Percentiles rank a stretch among this genome's conserved stretches.
phyloP scores from a whole-genome alignment of 768 basidiomycete genomes.

The Lepiota venenata region DNA sequence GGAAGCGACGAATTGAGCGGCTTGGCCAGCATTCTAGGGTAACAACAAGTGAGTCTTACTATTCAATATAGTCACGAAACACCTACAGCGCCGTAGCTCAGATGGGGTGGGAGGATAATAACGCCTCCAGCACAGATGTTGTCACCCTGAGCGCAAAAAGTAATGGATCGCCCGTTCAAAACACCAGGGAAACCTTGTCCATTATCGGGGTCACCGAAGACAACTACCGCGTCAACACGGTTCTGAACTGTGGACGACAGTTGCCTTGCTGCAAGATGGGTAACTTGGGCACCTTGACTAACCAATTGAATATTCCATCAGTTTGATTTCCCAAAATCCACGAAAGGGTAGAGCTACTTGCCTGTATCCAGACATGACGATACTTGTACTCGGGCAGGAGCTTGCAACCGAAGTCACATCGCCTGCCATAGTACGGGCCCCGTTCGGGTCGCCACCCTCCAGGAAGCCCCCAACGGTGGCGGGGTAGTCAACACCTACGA shows the following conservation, averaged over 20 bases:
- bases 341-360: conserved; percentile 6
- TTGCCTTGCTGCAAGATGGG: conserved; percentile 13
- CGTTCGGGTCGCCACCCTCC: conserved; percentile 31
- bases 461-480: conserved; percentile 33
- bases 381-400: conserved; percentile 28
- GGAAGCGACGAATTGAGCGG: conserved; percentile 6
- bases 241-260: conserved; percentile 15
- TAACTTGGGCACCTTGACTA: conserved; percentile 26
- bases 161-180: conserved; percentile 22
- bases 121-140: conserved; percentile 27
- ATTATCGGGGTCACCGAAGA: conserved; percentile 30
- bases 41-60: neutral
- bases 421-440: conserved; percentile 31
- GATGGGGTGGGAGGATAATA: conserved; percentile 21
- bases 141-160: conserved; percentile 28
- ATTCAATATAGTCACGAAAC: neutral
- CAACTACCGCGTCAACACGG: conserved; percentile 15
- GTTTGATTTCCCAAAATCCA: neutral
- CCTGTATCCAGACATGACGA: conserved; percentile 34
- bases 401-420: conserved; percentile 24
- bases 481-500: conserved; percentile 34
- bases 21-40: neutral
- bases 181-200: conserved; percentile 25
- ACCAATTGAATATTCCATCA: neutral
- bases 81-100: conserved; percentile 21